Evolutionary conservation across 202 grass and related monocot genomes (phyloP).

Genomic region (Digitaria exilis): DNA sequence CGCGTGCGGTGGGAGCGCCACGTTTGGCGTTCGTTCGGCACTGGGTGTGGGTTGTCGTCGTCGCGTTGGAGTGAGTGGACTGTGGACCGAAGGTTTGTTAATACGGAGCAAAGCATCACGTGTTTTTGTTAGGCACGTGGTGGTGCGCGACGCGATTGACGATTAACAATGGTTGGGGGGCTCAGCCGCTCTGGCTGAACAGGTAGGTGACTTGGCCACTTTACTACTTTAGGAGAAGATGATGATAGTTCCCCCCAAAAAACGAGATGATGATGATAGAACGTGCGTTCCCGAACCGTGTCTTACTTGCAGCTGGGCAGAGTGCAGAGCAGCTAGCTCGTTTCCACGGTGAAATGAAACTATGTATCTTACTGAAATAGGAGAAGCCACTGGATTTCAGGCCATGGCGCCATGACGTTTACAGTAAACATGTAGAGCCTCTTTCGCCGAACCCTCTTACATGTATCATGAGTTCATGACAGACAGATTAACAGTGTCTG

Average conservation of each 20-base stretch:
- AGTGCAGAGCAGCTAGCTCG: no score
- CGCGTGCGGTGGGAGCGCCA: constrained; percentile 18
- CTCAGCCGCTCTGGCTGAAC: not conserved
- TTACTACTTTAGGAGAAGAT: not conserved
- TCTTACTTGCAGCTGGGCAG: not conserved
- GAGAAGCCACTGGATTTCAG: no score
- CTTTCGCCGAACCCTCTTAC: no score
- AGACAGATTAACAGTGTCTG: no score
- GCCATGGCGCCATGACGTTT: no score
- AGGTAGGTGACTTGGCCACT: not conserved
- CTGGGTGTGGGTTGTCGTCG: not conserved
- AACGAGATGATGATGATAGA: no score
- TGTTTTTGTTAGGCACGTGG: not conserved
- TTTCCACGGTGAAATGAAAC: no score
- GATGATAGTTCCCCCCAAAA: no score
- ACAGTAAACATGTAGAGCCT: no score
- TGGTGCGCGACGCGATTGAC: not conserved
- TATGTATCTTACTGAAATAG: no score
- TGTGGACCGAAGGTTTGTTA: not conserved
- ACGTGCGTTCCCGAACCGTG: not conserved
- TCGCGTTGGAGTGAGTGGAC: not conserved
- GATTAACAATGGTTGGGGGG: constrained; percentile 15
- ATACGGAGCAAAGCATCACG: not conserved
- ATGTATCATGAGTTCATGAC: no score
- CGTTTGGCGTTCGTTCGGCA: not conserved